phyloP scores from a whole-genome alignment of 2,329 filamentous ascomycete species.

The Microdochium paspali region DNA sequence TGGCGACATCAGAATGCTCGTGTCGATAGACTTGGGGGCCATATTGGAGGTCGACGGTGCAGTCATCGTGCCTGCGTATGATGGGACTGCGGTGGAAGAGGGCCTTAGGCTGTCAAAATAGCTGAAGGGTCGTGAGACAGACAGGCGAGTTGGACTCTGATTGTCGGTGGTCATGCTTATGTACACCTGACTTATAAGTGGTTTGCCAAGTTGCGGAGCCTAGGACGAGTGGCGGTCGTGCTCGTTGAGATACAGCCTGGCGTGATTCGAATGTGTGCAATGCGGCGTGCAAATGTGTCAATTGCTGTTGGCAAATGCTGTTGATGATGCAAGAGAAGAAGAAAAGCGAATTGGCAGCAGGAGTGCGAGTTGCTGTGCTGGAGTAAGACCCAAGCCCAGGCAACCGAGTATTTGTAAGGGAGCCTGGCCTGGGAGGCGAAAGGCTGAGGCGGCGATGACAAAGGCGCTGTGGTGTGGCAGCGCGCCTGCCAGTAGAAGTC shows the following conservation, averaged over 20 bases:
- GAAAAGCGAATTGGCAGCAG: neutral
- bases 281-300: neutral
- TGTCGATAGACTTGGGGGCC: conserved; percentile 32
- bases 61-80: neutral
- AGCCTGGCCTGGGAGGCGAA: conserved; percentile 1
- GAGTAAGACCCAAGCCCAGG: neutral
- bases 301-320: neutral
- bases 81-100: neutral
- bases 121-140: neutral
- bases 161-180: neutral
- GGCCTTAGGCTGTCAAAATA: neutral
- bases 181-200: neutral
- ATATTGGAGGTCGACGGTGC: neutral
- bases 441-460: conserved; percentile 1
- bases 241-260: too few species aligned
- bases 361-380: neutral
- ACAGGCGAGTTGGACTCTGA: neutral
- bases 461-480: neutral
- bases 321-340: neutral
- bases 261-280: neutral
- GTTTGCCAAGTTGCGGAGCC: neutral
- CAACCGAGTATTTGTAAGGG: conserved; percentile 1
- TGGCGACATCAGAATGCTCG: conserved; percentile 52
- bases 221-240: too few species aligned
- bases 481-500: neutral